Conservation (phyloP, 2,329 filamentous ascomycete genomes). For the Cordyceps fumosorosea region DNA sequence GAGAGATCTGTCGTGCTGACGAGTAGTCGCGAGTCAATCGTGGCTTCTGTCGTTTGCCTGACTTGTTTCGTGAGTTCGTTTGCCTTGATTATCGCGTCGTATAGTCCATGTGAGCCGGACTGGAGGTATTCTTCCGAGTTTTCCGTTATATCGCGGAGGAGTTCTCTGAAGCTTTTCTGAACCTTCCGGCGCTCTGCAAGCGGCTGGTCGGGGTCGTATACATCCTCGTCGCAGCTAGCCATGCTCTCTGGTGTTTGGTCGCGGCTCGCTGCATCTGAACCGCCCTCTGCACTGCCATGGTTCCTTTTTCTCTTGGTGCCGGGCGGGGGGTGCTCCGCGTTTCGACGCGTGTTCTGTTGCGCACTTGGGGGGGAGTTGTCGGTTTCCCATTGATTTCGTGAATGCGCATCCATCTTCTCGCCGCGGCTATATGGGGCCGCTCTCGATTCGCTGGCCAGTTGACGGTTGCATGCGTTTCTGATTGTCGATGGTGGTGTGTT, state of each 20-base stretch:
- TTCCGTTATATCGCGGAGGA: conserved; percentile 55
- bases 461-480: neutral
- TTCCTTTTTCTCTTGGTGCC: conserved; percentile 22
- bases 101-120: conserved; percentile 57
- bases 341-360: neutral
- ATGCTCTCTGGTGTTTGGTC: conserved; percentile 15
- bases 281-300: conserved; percentile 15
- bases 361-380: neutral
- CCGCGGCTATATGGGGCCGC: no score
- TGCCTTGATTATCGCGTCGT: conserved; percentile 58
- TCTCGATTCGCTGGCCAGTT: neutral
- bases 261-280: neutral
- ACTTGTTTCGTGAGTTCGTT: conserved; percentile 61
- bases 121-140: conserved; percentile 68
- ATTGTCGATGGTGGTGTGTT: neutral
- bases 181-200: conserved; percentile 64
- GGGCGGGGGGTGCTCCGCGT: conserved; percentile 22
- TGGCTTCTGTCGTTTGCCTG: conserved; percentile 84
- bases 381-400: neutral
- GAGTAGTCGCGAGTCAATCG: conserved; percentile 80
- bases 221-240: conserved; percentile 27
- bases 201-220: conserved; percentile 79
- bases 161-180: conserved; percentile 61
- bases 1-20: conserved; percentile 75
- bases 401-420: neutral